Base-by-base conservation (phyloP, 106 monocot species). In the Hemerocallis citrina region DNA sequence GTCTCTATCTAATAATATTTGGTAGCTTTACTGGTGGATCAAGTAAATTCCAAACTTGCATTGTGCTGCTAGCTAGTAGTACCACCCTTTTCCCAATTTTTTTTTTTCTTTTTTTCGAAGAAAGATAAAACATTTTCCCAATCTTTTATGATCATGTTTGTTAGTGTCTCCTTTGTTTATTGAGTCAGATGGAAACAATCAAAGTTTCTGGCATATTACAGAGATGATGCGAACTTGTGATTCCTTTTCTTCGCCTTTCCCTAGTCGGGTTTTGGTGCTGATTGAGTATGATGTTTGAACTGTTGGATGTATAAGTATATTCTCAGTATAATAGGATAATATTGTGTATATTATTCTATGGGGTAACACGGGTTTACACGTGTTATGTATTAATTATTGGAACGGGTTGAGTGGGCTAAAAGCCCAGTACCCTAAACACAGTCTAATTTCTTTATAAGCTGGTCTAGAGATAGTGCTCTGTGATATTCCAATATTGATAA, bases 41-140 rank as follows among this genome's bases (percentile, higher is more conserved):
- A 61, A 38, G 38, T n/a, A 61, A 39, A 61, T 61, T 40, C 61
- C 14, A 69, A 60, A 38, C 69, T 60, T 61, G 61, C 69, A 49
- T 61, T 59, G 25, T 7, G 12, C n/a, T 59, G 4, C 36, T 14
- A n/a, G n/a, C n/a, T n/a, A n/a, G n/a, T n/a, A n/a, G 61, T 29
- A 36, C 57, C 52, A 20, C 5, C 17, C 35, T 54, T 20, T 5
- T 10, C 32, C 28, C 15, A 6, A 5, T 8, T 7, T 61, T 13
- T 49, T 37, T 38, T 20, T 52, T 61, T 32, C 24, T 34, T 42
- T 38, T 36, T 17, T 29, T 25, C 29, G 11, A 11, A 11, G 37
- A 38, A 38, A 5, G 11, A 6, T 11, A 38, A 38, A 38, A 11
- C 37, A 38, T 38, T 5, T 5, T 38, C 11, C 11, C 11, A 38